Conservation (phyloP, 192 early-diverging fungal species). For the Linnemannia schmuckeri region DNA sequence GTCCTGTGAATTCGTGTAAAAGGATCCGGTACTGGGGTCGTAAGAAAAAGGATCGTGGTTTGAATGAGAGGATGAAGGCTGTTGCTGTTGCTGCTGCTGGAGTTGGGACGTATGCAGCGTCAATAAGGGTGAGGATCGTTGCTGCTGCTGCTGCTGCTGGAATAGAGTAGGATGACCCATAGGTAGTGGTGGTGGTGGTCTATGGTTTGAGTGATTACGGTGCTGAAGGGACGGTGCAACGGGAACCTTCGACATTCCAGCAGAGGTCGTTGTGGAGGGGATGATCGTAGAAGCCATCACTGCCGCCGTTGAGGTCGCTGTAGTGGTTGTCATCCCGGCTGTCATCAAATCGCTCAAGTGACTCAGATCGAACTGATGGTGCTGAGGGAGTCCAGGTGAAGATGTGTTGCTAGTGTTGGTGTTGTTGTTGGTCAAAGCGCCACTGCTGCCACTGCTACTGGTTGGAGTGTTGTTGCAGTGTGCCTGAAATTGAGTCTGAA, state of each 20-base stretch:
- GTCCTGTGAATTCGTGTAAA: slow-evolving; percentile 11
- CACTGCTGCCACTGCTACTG: not conserved
- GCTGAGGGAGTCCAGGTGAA: slow-evolving; percentile 4
- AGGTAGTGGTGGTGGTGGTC: not conserved
- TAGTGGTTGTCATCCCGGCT: slow-evolving; percentile 14
- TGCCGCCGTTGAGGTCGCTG: not conserved
- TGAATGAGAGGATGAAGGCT: slow-evolving; percentile 23
- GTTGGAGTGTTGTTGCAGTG: not conserved
- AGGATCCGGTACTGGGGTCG: slow-evolving; percentile 22
- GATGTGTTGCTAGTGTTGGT: not conserved
- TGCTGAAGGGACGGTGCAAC: slow-evolving; percentile 5
- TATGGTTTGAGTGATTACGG: not conserved
- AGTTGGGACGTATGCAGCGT: not conserved
- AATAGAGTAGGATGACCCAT: not conserved
- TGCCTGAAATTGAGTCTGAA: not conserved
- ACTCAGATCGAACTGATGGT: slow-evolving; percentile 22
- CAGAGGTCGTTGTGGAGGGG: not conserved
- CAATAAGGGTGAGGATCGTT: not conserved
- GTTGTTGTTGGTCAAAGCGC: slow-evolving; percentile 6
- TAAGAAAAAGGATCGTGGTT: slow-evolving; percentile 21
- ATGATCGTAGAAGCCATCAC: not conserved
- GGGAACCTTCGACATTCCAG: not conserved
- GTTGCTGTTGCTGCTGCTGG: slow-evolving; percentile 13
- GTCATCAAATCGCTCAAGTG: slow-evolving; percentile 40
- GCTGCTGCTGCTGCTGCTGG: not conserved